Evolutionary conservation across 208 protist genomes (phyloP), one percentile per base, ranked within the genome.

Genomic region (Acanthamoeba rhysodes): DNA sequence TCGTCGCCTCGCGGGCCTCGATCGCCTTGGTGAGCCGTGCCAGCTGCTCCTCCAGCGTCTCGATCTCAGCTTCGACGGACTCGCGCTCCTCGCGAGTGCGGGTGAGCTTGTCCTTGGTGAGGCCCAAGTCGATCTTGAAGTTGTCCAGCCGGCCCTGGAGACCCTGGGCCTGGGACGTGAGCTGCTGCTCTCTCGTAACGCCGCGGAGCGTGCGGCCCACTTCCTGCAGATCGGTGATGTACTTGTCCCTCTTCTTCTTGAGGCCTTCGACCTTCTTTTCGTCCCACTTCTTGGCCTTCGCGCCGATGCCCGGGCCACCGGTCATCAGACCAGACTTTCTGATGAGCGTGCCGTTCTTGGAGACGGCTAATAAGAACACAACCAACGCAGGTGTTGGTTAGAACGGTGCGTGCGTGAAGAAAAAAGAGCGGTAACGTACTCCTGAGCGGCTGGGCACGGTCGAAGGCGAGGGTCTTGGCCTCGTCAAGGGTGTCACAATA

Each of bases 261-360:
- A 76, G 85, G 18, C 95, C 88, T 37, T 94, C 88, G 45, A 94
- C 45, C 41, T 98, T 96, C 93, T 98, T 99, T 50, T 98, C 98
- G 62, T 99, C 98, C 98, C 98, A 99, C 95, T 98, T 98, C n/a
- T 98, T 95, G 16, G 98, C 98, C 84, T 98, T 98, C 32, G 93
- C 95, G 94, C 98, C 97, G 9, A 99, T 97, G 14, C 97, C 96
- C 18, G 98, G 90, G 90, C 99, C 99, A 94, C 99, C 99, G 94
- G 99, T 99, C 95, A 99, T 99, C 12, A 98, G 96, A 78, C 99
- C 99, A 92, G 98, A 98, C 95, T 99, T 99, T 34, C 98, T 96
- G 41, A 99, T 98, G 18, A 99, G 96, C 14, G 98, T 98, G 88
- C 99, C 99, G 90, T 99, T 98, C 34, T 99, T 62, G 29, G 99